phyloP scores from a whole-genome alignment of 2,329 filamentous ascomycete genomes.

The Mycosphaerella sp. region DNA sequence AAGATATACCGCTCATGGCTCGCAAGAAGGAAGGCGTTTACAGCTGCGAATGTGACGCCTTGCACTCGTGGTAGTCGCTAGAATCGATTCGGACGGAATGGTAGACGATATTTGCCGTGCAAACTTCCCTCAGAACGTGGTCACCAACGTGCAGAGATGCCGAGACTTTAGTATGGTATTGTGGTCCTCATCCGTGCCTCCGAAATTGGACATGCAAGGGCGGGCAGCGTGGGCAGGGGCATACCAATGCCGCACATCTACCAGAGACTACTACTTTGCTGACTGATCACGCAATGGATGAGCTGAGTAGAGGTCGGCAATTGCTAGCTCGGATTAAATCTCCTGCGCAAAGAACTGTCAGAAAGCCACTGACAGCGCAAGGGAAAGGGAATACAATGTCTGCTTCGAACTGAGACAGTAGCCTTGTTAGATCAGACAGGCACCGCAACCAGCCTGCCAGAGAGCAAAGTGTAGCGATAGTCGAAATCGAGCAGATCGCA shows the following conservation, averaged over 20 bases:
- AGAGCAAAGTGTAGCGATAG: too few species aligned
- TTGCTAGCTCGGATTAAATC: too few species aligned
- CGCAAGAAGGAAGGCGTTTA: neutral
- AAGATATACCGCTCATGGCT: constrained; percentile 2
- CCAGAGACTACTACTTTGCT: too few species aligned
- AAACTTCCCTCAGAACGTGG: neutral
- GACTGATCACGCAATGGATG: too few species aligned
- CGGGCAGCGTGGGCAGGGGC: neutral
- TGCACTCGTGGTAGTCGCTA: neutral
- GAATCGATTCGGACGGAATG: neutral
- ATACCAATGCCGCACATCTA: constrained; percentile 2
- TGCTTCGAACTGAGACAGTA: too few species aligned
- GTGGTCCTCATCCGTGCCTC: neutral
- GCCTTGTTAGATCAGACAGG: too few species aligned
- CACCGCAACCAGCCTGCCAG: too few species aligned
- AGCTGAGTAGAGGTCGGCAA: too few species aligned
- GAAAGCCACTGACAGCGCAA: too few species aligned
- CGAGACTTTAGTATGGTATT: neutral
- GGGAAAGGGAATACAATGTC: too few species aligned
- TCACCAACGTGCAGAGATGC: neutral
- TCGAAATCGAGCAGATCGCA: too few species aligned
- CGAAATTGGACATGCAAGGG: constrained; percentile 3
- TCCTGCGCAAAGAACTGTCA: too few species aligned
- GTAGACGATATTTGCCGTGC: neutral
- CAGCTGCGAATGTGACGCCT: neutral